Conservation (phyloP, 225 moss, liverwort and hornwort genomes). For the Thuidium tamariscinum region DNA sequence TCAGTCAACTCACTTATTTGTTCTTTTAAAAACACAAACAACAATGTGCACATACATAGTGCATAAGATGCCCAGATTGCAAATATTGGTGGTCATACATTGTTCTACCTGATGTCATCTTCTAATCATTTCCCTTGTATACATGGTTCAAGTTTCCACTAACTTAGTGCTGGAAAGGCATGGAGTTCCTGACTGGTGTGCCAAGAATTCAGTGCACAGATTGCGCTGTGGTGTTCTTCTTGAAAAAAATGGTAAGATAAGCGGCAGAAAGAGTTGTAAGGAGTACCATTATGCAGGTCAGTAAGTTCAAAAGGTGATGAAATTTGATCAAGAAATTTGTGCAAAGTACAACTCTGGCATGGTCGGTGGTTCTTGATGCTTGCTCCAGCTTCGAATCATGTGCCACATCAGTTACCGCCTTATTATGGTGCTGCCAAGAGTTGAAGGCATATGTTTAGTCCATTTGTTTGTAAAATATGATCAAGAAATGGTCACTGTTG, state of each 20-base stretch:
- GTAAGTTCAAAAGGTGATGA: background rate
- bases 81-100: too few species aligned
- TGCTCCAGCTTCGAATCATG: background rate
- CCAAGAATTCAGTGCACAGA: constrained; percentile 27
- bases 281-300: background rate
- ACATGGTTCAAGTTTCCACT: accelerated
- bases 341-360: background rate
- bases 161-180: background rate
- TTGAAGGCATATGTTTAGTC: background rate
- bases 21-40: too few species aligned
- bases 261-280: background rate
- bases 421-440: background rate
- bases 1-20: too few species aligned
- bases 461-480: background rate
- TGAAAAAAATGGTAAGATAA: background rate
- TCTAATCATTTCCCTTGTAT: background rate
- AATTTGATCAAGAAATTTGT: background rate
- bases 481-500: background rate
- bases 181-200: constrained; percentile 31
- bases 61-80: too few species aligned
- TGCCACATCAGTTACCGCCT: background rate
- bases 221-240: background rate
- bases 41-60: too few species aligned
- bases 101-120: background rate
- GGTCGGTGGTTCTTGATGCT: background rate